Conservation (phyloP, 1,284 basidiomycete genomes). For the Lignosus rhinocerotis region DNA sequence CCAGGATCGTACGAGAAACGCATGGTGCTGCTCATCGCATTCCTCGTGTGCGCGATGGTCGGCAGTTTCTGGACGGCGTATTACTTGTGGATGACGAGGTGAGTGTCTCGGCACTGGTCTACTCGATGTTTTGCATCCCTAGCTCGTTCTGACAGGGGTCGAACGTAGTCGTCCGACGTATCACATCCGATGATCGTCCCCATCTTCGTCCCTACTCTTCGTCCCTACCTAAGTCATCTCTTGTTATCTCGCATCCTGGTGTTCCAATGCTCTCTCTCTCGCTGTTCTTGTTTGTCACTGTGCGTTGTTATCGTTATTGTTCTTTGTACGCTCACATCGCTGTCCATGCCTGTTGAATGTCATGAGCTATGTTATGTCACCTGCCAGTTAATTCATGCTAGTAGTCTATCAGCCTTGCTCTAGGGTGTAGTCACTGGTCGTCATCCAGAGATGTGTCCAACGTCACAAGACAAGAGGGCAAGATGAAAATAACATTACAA, state of each 20-base stretch:
- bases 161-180: background rate
- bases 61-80: slow-evolving; percentile 60
- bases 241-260: background rate
- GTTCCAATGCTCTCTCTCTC: background rate
- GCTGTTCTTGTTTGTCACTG: background rate
- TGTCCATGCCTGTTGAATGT: background rate
- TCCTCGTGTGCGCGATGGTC: slow-evolving; percentile 50
- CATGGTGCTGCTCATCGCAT: slow-evolving; percentile 40
- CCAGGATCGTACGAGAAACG: slow-evolving; percentile 30
- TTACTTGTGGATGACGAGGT: slow-evolving; percentile 66
- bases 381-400: background rate
- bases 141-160: too few species aligned
- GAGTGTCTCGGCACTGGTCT: slow-evolving; percentile 28
- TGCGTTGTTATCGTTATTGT: slow-evolving; percentile 1
- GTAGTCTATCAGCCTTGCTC: too few species aligned
- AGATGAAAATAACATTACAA: too few species aligned
- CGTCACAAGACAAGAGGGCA: too few species aligned
- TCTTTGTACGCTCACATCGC: background rate
- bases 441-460: too few species aligned
- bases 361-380: background rate
- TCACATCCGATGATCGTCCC: background rate
- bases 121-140: too few species aligned
- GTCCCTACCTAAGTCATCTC: background rate
- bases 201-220: background rate
- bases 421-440: too few species aligned